These are phyloP conservation scores for Dactylonectria estremocensis DNA, from an alignment of 2,329 filamentous ascomycete genomes.

Conservation along the genomic window DNA sequence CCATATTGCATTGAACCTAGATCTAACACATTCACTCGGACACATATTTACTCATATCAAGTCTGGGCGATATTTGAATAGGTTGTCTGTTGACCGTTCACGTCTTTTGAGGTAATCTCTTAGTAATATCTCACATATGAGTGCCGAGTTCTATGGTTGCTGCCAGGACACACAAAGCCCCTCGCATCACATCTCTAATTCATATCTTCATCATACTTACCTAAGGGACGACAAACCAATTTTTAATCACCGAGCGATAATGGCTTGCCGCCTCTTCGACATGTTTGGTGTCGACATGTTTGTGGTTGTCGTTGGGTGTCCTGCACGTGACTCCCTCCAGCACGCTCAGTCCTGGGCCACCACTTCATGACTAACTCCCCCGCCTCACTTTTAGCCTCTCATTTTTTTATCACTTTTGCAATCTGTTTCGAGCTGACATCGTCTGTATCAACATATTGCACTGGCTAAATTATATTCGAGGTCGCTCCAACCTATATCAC, in stretches of 20 bases:
- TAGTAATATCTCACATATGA: background rate
- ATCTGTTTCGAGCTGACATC: no score
- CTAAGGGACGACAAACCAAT: background rate
- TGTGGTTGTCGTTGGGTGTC: background rate
- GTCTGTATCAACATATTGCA: no score
- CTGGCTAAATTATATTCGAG: no score
- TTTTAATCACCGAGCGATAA: background rate
- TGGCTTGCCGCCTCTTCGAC: background rate
- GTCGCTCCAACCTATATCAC: no score
- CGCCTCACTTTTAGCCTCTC: background rate
- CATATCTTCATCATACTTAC: background rate
- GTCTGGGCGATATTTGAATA: background rate
- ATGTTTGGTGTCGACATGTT: background rate
- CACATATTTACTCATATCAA: no score
- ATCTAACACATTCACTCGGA: background rate
- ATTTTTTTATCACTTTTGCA: no score
- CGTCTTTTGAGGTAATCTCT: background rate
- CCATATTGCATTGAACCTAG: no score
- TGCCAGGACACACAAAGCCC: background rate
- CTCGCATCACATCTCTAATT: background rate
- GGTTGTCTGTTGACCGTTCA: background rate
- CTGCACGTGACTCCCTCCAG: background rate
- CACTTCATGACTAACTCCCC: background rate
- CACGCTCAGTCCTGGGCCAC: background rate
- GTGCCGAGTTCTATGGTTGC: background rate